A percentile compares a stretch with the other conserved stretches of the same genome.
Conservation (phyloP, 2,329 filamentous ascomycete genomes). For the Elsinoe fawcettii region DNA sequence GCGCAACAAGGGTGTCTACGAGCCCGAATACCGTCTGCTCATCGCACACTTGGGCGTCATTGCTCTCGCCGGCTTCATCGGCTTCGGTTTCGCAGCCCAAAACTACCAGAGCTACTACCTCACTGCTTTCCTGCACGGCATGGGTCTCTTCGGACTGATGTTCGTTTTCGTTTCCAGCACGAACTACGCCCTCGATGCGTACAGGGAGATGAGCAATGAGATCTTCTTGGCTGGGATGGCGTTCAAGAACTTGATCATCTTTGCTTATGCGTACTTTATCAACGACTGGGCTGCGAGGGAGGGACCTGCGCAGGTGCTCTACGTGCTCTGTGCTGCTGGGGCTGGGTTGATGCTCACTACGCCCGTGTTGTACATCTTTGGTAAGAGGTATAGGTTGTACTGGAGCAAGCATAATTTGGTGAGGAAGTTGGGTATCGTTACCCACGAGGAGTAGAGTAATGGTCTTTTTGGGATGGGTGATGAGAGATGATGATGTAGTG, state of each 20-base stretch:
- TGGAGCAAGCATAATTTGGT: constrained; percentile 16
- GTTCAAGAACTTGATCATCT: constrained; percentile 40
- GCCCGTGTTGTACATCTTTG: constrained; percentile 9
- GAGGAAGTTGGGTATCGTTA: constrained; percentile 12
- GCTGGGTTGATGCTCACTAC: constrained; percentile 12
- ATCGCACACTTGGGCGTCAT: constrained; percentile 24
- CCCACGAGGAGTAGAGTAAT: constrained; percentile 14
- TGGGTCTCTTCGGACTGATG: constrained; percentile 23
- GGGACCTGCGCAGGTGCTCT: constrained; percentile 34
- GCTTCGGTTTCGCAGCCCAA: constrained; percentile 25
- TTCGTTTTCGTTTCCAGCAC: constrained; percentile 28
- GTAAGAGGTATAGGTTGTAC: constrained; percentile 15
- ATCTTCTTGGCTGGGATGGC: constrained; percentile 39
- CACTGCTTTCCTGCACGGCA: constrained; percentile 22
- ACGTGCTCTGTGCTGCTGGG: constrained; percentile 29
- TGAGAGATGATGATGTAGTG: neutral
- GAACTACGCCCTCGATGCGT: constrained; percentile 35
- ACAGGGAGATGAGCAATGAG: constrained; percentile 35
- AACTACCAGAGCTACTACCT: constrained; percentile 18
- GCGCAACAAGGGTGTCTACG: constrained; percentile 46
- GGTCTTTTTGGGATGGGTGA: neutral
- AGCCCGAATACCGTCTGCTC: constrained; percentile 46
- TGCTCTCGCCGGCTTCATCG: constrained; percentile 28
- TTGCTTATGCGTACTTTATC: constrained; percentile 37
- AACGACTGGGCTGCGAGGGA: constrained; percentile 35